Evolutionary conservation across 2,329 filamentous ascomycete genomes (phyloP).

Genomic region (Fusarium algeriense): DNA sequence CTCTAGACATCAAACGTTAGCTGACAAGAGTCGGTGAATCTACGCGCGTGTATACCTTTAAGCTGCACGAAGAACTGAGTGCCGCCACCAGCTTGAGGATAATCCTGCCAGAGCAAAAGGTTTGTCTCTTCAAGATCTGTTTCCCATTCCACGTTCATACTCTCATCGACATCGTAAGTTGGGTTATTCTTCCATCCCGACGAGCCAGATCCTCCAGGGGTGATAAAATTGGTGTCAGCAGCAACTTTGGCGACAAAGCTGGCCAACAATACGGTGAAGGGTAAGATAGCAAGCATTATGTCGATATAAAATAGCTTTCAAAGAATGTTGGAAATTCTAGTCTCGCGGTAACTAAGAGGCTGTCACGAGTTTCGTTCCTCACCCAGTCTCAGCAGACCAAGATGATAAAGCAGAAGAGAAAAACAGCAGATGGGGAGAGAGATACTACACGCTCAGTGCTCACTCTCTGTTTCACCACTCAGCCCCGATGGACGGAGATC

Average conservation of each 20-base stretch:
- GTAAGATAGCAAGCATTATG: conserved; percentile 20
- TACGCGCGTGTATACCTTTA: background rate
- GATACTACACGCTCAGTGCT: background rate
- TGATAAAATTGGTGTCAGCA: conserved; percentile 26
- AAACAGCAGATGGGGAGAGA: conserved; percentile 1
- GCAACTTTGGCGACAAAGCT: conserved; percentile 5
- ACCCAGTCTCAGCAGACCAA: background rate
- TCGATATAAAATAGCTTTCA: background rate
- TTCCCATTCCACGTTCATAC: conserved; percentile 44
- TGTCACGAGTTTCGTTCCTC: conserved; percentile 4
- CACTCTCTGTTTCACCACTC: conserved; percentile 24
- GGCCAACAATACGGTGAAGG: conserved; percentile 16
- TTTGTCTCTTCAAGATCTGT: conserved; percentile 35
- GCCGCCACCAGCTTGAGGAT: conserved; percentile 24
- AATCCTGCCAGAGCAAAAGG: conserved; percentile 43
- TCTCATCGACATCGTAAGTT: conserved; percentile 35
- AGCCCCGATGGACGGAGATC: conserved; percentile 30
- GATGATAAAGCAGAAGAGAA: conserved; percentile 1
- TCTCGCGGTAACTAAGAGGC: background rate
- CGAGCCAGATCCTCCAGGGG: conserved; percentile 34
- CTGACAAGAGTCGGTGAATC: fast-evolving
- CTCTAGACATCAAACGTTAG: conserved; percentile 27
- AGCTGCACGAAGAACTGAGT: conserved; percentile 16
- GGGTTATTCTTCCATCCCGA: conserved; percentile 44
- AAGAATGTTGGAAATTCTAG: background rate